A percentile compares a stretch with the other conserved stretches of the same genome.
phyloP scores from a whole-genome alignment of 352 stramenopile genomes.

The Globisporangium abappressorium region DNA sequence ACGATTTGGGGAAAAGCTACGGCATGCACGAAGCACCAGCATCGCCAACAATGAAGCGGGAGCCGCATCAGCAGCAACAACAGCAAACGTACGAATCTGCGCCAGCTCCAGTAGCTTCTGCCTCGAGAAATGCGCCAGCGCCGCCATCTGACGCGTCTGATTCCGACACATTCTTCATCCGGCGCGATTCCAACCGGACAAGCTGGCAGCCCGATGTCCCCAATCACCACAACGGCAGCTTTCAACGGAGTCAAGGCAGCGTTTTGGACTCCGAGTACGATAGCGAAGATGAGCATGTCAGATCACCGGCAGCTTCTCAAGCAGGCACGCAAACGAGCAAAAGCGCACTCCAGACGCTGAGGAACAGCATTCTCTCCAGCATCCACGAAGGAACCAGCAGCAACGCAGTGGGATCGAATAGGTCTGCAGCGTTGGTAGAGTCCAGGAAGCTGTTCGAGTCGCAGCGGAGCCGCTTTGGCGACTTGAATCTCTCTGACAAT shows the following conservation, averaged over 20 bases:
- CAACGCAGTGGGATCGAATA: background rate
- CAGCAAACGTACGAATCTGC: background rate
- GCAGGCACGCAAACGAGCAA: background rate
- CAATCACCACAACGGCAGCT: background rate
- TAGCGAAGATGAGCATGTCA: background rate
- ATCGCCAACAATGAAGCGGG: background rate
- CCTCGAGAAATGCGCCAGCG: background rate
- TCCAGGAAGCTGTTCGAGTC: background rate
- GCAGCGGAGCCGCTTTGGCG: background rate
- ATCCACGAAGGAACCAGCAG: conserved; percentile 10
- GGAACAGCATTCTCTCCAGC: conserved; percentile 19
- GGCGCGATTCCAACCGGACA: conserved; percentile 16
- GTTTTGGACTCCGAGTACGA: background rate
- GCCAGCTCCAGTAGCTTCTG: background rate
- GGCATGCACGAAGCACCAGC: conserved; percentile 13
- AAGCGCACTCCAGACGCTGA: conserved; percentile 15
- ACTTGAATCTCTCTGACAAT: background rate
- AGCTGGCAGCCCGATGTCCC: background rate
- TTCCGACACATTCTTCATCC: conserved; percentile 22
- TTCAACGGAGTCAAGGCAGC: conserved; percentile 6
- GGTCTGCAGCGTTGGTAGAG: background rate
- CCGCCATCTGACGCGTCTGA: conserved; percentile 11
- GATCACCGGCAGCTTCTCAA: background rate
- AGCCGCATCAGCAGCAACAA: background rate
- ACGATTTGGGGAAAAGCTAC: conserved; percentile 38